Evolutionary conservation across 345 rosid species (phyloP).

Genomic region (Theobroma cacao): DNA sequence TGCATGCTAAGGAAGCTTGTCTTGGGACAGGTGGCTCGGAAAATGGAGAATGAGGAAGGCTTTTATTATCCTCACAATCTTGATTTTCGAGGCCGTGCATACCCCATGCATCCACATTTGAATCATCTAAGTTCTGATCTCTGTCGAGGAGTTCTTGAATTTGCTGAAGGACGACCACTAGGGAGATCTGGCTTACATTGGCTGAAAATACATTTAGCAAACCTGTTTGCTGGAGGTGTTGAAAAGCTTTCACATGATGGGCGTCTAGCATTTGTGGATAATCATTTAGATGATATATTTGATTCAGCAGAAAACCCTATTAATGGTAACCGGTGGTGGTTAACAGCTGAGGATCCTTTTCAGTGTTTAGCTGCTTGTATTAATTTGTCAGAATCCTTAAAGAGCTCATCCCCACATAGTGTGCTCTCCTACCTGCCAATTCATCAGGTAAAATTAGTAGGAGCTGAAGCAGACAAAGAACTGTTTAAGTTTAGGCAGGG

Average conservation of each 20-base stretch:
- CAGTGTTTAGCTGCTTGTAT: conserved; percentile 97
- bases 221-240: conserved; percentile 82
- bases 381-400: conserved; percentile 81
- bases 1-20: conserved; percentile 22
- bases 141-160: conserved; percentile 95
- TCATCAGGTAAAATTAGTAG: conserved; percentile 70
- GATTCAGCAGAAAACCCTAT: conserved; percentile 94
- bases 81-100: conserved; percentile 97
- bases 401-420: conserved; percentile 67
- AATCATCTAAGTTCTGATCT: conserved; percentile 94
- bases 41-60: conserved; percentile 90
- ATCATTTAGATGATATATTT: conserved; percentile 74
- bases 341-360: conserved; percentile 95
- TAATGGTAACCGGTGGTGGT: conserved; percentile 90
- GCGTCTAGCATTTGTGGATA: conserved; percentile 78
- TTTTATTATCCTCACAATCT: conserved; percentile 98
- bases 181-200: conserved; percentile 87
- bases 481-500: not conserved
- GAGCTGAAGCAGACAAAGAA: conserved; percentile 2
- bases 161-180: conserved; percentile 85
- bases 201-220: conserved; percentile 94
- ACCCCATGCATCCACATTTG: conserved; percentile 97
- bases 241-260: conserved; percentile 90
- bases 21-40: conserved; percentile 77
- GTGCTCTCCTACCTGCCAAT: conserved; percentile 81